phyloP scores from a whole-genome alignment of 306 rosid species.

The Prunus kanzakura region DNA sequence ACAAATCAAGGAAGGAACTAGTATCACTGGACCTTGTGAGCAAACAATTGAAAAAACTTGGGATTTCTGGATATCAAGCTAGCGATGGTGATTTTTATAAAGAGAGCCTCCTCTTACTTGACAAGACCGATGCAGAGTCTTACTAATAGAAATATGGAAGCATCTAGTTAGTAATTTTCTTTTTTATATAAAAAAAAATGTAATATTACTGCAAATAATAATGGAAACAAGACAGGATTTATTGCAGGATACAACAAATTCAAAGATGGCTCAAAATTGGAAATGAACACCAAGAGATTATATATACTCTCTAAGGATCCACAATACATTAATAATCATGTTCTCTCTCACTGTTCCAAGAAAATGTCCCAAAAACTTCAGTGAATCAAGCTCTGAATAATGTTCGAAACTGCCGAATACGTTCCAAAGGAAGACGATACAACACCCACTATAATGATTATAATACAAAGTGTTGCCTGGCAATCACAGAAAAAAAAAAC shows the following conservation, averaged over 20 bases:
- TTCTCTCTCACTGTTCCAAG: not conserved
- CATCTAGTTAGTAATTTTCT: too few relatives aligned
- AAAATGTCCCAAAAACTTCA: constrained; percentile 29
- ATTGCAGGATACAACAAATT: not conserved
- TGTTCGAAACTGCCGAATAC: constrained; percentile 64
- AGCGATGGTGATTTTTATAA: too few relatives aligned
- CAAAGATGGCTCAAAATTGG: constrained; percentile 19
- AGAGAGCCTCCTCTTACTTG: too few relatives aligned
- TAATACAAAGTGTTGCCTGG: constrained; percentile 55
- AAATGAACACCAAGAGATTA: not conserved
- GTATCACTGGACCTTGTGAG: too few relatives aligned
- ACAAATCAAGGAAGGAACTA: too few relatives aligned
- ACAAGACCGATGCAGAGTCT: too few relatives aligned
- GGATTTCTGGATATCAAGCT: too few relatives aligned
- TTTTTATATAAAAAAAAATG: not conserved
- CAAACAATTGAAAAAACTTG: too few relatives aligned
- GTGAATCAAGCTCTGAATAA: constrained; percentile 46
- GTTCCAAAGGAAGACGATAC: constrained; percentile 60
- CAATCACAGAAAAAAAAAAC: not conserved
- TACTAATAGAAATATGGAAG: too few relatives aligned
- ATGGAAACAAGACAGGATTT: not conserved
- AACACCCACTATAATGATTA: constrained; percentile 58
- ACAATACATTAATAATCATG: not conserved
- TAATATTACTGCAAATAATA: not conserved
- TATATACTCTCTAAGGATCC: not conserved